These are phyloP conservation scores for Serendipita sp. DNA, from an alignment of 1,284 basidiomycete species.

Conservation along the genomic window DNA sequence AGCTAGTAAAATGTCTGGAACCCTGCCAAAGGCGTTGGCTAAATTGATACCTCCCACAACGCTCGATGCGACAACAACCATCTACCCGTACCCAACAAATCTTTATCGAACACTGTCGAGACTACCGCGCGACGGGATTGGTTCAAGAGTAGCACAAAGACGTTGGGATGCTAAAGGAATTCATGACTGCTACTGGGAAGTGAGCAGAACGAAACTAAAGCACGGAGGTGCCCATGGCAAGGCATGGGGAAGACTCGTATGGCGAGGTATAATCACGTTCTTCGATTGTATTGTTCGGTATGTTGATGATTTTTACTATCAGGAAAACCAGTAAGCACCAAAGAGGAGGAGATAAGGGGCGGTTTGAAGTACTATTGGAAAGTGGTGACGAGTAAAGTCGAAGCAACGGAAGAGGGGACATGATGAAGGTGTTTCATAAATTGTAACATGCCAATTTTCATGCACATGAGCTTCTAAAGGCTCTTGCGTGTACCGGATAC, in stretches of 20 bases:
- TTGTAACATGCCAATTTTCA: too few species aligned
- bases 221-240: conserved; percentile 57
- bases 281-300: not conserved
- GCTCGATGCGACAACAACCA: not conserved
- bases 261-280: conserved; percentile 47
- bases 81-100: conserved; percentile 20
- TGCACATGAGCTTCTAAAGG: conserved; percentile 6
- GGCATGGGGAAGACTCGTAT: conserved; percentile 61
- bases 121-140: conserved; percentile 49
- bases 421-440: too few species aligned
- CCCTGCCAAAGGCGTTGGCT: not conserved
- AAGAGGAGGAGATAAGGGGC: conserved; percentile 25
- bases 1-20: not conserved
- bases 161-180: conserved; percentile 61
- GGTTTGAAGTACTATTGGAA: conserved; percentile 29
- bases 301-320: conserved; percentile 2
- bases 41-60: not conserved
- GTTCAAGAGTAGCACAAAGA: conserved; percentile 49
- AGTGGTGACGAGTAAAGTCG: conserved; percentile 15
- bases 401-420: too few species aligned
- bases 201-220: conserved; percentile 55
- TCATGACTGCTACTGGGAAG: conserved; percentile 50
- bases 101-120: conserved; percentile 58
- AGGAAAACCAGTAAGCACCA: conserved; percentile 25
- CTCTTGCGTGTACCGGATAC: conserved; percentile 18